phyloP scores from a whole-genome alignment of 371 early-diverging fungal genomes.

The Mucor mucedo region DNA sequence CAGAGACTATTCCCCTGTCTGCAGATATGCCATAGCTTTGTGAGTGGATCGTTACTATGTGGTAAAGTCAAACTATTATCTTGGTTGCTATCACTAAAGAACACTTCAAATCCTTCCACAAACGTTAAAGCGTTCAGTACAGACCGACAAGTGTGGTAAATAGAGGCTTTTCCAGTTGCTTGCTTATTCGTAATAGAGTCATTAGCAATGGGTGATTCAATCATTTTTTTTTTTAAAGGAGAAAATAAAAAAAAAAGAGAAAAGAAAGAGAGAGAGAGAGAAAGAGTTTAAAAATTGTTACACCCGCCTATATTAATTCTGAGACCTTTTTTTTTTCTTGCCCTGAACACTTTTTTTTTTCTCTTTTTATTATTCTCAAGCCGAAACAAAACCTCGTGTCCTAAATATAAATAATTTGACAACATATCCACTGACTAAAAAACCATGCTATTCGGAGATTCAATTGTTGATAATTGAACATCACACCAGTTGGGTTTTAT shows the following conservation, averaged over 20 bases:
- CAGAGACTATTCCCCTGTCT: constrained; percentile 88
- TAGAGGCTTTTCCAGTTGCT: constrained; percentile 49
- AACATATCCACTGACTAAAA: neutral
- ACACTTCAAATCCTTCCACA: constrained; percentile 66
- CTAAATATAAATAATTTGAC: constrained; percentile 9
- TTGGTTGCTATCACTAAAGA: constrained; percentile 21
- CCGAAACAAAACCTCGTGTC: constrained; percentile 8
- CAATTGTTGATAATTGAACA: neutral
- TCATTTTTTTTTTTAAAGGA: constrained; percentile 13
- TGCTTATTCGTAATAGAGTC: constrained; percentile 46
- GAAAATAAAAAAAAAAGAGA: constrained; percentile 8
- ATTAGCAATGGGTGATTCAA: constrained; percentile 35
- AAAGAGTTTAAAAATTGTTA: constrained; percentile 15
- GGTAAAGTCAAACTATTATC: neutral
- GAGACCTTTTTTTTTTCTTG: constrained; percentile 4
- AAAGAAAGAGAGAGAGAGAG: constrained; percentile 7
- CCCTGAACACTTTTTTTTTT: constrained; percentile 6
- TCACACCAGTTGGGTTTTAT: constrained; percentile 1
- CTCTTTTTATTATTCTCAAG: neutral
- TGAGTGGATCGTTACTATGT: constrained; percentile 71
- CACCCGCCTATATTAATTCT: constrained; percentile 29
- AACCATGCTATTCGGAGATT: constrained; percentile 13
- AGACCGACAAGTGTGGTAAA: constrained; percentile 69
- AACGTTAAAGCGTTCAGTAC: constrained; percentile 63
- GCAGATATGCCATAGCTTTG: constrained; percentile 87